Percentiles rank a stretch among this genome's conserved stretches.
Conservation (phyloP, 495 filamentous ascomycete species). For the Penicillium maclennaniae region DNA sequence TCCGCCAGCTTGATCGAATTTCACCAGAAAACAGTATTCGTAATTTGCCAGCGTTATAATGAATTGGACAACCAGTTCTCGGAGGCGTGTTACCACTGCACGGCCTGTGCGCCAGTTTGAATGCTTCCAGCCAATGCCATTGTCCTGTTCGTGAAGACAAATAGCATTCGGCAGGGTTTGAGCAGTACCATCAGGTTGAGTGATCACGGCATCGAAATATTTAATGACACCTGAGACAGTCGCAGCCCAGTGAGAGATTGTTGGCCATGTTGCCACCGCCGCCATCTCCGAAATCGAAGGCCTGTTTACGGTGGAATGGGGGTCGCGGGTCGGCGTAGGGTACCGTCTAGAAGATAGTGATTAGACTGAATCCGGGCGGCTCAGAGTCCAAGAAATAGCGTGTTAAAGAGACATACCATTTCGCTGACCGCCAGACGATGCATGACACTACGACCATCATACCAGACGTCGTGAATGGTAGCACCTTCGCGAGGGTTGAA, state of each 20-base stretch:
- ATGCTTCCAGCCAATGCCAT: constrained; percentile 68
- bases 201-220: constrained; percentile 60
- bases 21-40: constrained; percentile 82
- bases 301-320: constrained; percentile 67
- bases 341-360: constrained; percentile 46
- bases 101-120: constrained; percentile 67
- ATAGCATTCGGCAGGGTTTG: constrained; percentile 58
- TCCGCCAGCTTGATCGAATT: constrained; percentile 84
- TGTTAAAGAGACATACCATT: constrained; percentile 45
- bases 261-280: constrained; percentile 68
- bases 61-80: constrained; percentile 66
- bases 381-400: background rate
- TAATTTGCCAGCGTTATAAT: constrained; percentile 82
- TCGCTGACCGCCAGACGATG: constrained; percentile 70
- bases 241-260: constrained; percentile 65
- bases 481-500: constrained; percentile 69
- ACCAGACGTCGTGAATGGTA: constrained; percentile 66
- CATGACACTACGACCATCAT: constrained; percentile 69
- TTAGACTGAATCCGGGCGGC: background rate
- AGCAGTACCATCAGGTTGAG: constrained; percentile 51
- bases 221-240: constrained; percentile 67
- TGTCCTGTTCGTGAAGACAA: constrained; percentile 69
- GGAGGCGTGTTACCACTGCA: constrained; percentile 57
- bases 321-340: constrained; percentile 62
- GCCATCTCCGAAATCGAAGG: constrained; percentile 70